Conservation (phyloP, 1,139 yeast genomes). For the Diutina rugosa region DNA sequence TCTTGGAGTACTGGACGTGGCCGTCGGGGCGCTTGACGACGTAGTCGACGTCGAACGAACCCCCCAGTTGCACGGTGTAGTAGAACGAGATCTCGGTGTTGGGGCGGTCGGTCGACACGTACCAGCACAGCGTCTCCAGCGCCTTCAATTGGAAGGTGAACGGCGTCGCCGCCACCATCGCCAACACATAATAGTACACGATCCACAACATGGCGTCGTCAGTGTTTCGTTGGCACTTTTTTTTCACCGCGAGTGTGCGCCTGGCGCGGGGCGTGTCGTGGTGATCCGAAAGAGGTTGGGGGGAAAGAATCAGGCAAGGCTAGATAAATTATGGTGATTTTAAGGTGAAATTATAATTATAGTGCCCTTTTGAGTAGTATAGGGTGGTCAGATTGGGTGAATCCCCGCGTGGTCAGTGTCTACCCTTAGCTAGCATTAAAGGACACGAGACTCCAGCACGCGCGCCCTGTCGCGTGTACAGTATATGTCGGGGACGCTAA, state of each 20-base stretch:
- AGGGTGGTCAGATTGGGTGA: no score
- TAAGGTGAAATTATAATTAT: no score
- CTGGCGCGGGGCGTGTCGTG: not conserved
- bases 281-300: not conserved
- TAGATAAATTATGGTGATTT: no score
- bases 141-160: slow-evolving; percentile 72
- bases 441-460: no score
- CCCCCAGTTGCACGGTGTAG: slow-evolving; percentile 90
- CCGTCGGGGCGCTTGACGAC: slow-evolving; percentile 59
- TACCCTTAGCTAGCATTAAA: no score
- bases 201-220: not conserved
- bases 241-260: not conserved
- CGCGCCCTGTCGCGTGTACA: no score
- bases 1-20: slow-evolving; percentile 41
- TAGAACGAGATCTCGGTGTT: slow-evolving; percentile 63
- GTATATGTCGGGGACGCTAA: slow-evolving; percentile 20
- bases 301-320: not conserved
- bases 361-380: no score
- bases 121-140: slow-evolving; percentile 66
- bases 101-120: slow-evolving; percentile 54
- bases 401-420: no score
- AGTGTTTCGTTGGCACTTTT: not conserved
- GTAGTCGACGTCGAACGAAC: slow-evolving; percentile 76
- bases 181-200: not conserved
- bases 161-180: slow-evolving; percentile 35